Base-by-base conservation (phyloP, 805 yeast species). In the Isabelozyma pseudorhagii region DNA sequence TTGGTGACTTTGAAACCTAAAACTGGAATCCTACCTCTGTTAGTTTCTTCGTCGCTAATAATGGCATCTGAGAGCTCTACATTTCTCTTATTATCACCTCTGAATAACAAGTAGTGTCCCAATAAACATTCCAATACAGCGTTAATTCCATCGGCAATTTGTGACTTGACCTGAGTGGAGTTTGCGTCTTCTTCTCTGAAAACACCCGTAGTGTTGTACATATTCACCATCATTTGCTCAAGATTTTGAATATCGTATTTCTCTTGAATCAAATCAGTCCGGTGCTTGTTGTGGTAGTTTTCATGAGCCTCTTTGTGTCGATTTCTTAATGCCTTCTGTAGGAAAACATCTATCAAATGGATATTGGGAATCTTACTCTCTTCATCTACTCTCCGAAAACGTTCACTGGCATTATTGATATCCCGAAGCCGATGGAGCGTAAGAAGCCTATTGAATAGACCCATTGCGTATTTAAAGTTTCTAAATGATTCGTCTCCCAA, bases 21-120 rank as follows among this genome's bases (percentile, higher is more conserved):
- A 9, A 38, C n/a, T 38, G 40, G 40, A 8, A 38, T 14, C n/a
- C 2, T 14, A 7, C 9, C n/a, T 8, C 40, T 38, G 9, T 13
- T 13, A 13, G n/a, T 9, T 2, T 9, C 8, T 13, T 38, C 40
- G 8, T 8, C n/a, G 9, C 14, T 38, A 14, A 38, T 2, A 8
- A 38, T 2, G 8, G 17, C 4, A 27, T 46, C 49, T 8, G 46
- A 36, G 11, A 46, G 8, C 14, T 42, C 46, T 11, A 38, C 8
- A 8, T n/a, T 42, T 21, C 46, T 13, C 25, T 46, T 46, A 17
- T 46, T 46, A 5, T 34, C 46, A 42, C 49, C 46, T n/a, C 49
- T n/a, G 1, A 46, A 18, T 11, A 46, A 28, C 8, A 46, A 38
- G 36, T 42, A 42, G 36, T 46, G 42, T 14, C 49, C 49, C 11